Percentiles rank a stretch among this genome's conserved stretches.
These are phyloP conservation scores for Lithospermum erythrorhizon DNA, from an alignment of 257 asterid genomes.

Conservation along the genomic window DNA sequence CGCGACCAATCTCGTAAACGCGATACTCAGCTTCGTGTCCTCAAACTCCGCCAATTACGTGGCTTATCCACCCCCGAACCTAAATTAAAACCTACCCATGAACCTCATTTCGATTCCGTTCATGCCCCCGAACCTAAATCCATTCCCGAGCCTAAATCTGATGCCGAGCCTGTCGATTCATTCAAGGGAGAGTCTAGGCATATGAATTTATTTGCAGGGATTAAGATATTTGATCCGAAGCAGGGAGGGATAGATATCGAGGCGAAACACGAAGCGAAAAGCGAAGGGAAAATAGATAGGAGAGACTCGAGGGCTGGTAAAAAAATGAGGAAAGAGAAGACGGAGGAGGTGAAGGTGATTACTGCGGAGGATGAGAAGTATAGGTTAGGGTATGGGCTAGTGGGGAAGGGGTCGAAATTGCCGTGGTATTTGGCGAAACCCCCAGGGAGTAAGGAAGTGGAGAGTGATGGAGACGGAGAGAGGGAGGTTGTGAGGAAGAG, in stretches of 20 bases:
- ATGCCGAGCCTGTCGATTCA: conserved; percentile 5
- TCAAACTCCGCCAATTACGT: conserved; percentile 76
- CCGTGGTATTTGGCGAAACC: conserved; percentile 92
- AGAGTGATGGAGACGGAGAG: conserved; percentile 23
- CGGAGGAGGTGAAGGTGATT: conserved; percentile 56
- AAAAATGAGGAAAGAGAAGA: conserved; percentile 48
- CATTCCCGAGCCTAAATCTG: conserved; percentile 15
- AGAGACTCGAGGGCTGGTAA: conserved; percentile 28
- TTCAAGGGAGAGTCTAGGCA: conserved; percentile 50
- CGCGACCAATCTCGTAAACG: conserved; percentile 72
- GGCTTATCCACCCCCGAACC: conserved; percentile 33
- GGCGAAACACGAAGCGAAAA: conserved; percentile 30
- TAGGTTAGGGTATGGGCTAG: conserved; percentile 78
- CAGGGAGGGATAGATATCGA: conserved; percentile 20
- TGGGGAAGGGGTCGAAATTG: conserved; percentile 84
- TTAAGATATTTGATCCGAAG: conserved; percentile 62
- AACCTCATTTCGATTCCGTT: too few relatives aligned
- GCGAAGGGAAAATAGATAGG: conserved; percentile 16
- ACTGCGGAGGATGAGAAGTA: conserved; percentile 86
- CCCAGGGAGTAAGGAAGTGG: conserved; percentile 12
- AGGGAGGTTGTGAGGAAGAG: conserved; percentile 26
- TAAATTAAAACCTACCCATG: too few relatives aligned
- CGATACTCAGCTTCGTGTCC: conserved; percentile 61
- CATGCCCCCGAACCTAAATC: conserved; percentile 17
- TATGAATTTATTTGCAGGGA: conserved; percentile 76